Evolutionary conservation across 257 asterid genomes (phyloP), one percentile per base, ranked within the genome.

Genomic region (Gentiana macrophylla): DNA sequence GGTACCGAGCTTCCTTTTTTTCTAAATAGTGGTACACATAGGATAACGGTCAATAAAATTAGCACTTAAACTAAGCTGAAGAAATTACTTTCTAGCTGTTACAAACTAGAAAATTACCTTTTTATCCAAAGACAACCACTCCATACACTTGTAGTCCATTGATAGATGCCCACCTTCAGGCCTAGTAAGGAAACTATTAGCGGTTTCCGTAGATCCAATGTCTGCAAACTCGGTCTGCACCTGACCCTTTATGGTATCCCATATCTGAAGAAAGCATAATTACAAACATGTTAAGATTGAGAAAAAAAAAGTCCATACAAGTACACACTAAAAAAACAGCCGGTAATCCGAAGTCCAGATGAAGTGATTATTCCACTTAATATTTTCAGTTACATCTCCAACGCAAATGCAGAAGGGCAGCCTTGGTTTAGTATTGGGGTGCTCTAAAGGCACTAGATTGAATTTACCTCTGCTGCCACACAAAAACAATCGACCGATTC

Each of bases 181-280:
- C 37, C 79, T 83, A 43, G 70, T 72, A 24, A 91, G 72, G 52
- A 79, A 63, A 52, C 70, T 43, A 41, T 53, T 66, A 0, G 57
- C 43, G 5, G 76, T 53, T 53, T 85, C 88, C 1, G 70, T 55
- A 11, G 88, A 72, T 59, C 76, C 78, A 65, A 87, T 69, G 62
- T 91, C 97, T 7, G 94, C 76, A 68, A 87, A 83, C 71, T 91
- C 98, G 8, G 93, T 72, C 74, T 88, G 98, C 47, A 91, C 62
- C 74, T 83, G 95, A 72, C 95, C 93, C 67, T 87, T 91, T 49
- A 58, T 84, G 1, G 98, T 85, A 78, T 91, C 95, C 94, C 98
- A 88, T 77, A 88, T 78, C 98, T 91, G 83, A 54, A 64, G 12
- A 37, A 61, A 54, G 60, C 52, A 12, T 37, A 59, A 67, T 57